These are phyloP conservation scores for Microstegium vimineum DNA, from an alignment of 176 grass and related monocot species.

Conservation along the genomic window DNA sequence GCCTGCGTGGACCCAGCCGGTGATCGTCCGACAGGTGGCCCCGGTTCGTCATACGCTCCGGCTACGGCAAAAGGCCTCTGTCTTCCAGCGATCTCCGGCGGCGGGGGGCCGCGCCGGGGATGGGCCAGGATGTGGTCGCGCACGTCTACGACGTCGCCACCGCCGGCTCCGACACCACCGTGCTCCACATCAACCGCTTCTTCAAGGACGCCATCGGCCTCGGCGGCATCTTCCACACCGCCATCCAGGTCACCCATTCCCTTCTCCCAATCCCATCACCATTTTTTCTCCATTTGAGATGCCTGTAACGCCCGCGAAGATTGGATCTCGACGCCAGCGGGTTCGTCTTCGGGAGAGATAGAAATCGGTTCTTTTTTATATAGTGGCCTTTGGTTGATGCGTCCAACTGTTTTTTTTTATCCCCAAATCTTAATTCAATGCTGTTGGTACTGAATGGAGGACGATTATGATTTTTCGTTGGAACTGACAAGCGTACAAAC, in stretches of 20 bases:
- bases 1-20: too few relatives aligned
- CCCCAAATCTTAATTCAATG: not conserved
- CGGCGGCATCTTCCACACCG: constrained; percentile 66
- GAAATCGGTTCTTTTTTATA: not conserved
- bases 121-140: constrained; percentile 39
- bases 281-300: not conserved
- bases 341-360: not conserved
- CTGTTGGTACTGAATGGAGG: not conserved
- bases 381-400: not conserved
- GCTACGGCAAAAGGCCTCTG: not conserved
- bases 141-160: constrained; percentile 54
- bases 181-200: constrained; percentile 61
- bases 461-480: not conserved
- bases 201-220: constrained; percentile 63
- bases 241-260: constrained; percentile 37
- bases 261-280: not conserved
- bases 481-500: not conserved
- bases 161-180: constrained; percentile 34
- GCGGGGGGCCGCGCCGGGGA: constrained; percentile 13
- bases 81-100: not conserved
- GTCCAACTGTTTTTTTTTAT: not conserved
- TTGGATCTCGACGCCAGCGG: not conserved
- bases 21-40: not conserved
- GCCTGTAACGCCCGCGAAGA: not conserved
- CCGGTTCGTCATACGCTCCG: not conserved